phyloP scores from a whole-genome alignment of 169 alveolate species.

The Hepatocystis sp. region DNA sequence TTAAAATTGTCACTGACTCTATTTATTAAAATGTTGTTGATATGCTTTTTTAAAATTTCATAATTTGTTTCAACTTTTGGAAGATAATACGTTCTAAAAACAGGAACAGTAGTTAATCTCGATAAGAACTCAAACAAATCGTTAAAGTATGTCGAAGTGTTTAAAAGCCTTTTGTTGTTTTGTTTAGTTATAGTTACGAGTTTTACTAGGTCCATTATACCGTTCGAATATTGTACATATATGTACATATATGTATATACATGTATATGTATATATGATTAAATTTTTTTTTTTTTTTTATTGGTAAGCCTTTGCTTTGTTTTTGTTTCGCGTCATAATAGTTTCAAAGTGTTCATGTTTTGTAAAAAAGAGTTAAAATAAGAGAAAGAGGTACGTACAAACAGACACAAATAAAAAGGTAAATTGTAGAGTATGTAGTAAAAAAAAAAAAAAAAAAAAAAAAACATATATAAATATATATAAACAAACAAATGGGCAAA shows the following conservation, averaged over 20 bases:
- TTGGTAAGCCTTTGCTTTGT: too few relatives aligned
- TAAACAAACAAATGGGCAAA: too few relatives aligned
- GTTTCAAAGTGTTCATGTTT: background rate
- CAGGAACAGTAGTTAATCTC: slow-evolving; percentile 22
- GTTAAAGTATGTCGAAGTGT: slow-evolving; percentile 9
- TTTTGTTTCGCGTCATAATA: too few relatives aligned
- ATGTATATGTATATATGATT: too few relatives aligned
- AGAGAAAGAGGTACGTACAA: background rate
- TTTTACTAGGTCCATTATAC: slow-evolving; percentile 56
- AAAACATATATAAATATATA: too few relatives aligned
- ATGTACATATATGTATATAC: slow-evolving; percentile 3
- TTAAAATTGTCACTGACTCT: slow-evolving; percentile 43
- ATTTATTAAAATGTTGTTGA: slow-evolving; percentile 11
- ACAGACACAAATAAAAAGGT: background rate
- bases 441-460: too few relatives aligned
- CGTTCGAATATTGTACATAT: background rate
- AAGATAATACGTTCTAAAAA: slow-evolving; percentile 10
- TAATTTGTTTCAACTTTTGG: slow-evolving; percentile 24
- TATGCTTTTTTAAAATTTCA: slow-evolving; percentile 18
- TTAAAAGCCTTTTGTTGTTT: slow-evolving; percentile 29
- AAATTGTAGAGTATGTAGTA: background rate
- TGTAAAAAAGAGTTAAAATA: background rate
- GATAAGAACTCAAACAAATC: slow-evolving; percentile 14
- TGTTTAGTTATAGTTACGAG: slow-evolving; percentile 21
- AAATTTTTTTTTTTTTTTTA: slow-evolving; percentile 6